These are phyloP conservation scores for Trypanosoma avium DNA, from an alignment of 208 protist species.

Conservation along the genomic window DNA sequence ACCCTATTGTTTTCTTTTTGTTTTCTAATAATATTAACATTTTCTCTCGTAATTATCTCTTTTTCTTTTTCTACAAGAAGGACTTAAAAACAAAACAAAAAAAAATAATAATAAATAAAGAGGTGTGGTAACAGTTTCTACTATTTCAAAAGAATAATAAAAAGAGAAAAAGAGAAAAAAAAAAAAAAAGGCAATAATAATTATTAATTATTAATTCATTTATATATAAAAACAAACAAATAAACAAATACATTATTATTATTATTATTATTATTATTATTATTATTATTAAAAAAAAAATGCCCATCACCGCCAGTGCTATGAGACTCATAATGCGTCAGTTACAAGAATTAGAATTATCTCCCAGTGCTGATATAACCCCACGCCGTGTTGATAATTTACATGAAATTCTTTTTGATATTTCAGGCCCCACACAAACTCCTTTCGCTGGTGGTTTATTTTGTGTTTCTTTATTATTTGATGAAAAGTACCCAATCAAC, in stretches of 20 bases:
- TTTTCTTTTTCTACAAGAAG: too few species aligned
- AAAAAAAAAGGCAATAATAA: slow-evolving; percentile 8
- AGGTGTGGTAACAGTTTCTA: too few species aligned
- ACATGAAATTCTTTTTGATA: slow-evolving; percentile 89
- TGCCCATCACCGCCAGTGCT: slow-evolving; percentile 76
- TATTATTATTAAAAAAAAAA: slow-evolving; percentile 23
- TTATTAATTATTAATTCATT: slow-evolving; percentile 9
- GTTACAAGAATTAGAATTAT: slow-evolving; percentile 65
- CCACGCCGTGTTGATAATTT: slow-evolving; percentile 89
- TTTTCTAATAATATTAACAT: background rate
- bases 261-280: slow-evolving; percentile 1
- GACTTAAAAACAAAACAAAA: slow-evolving; percentile 24
- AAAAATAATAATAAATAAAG: slow-evolving; percentile 17
- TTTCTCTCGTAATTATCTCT: too few species aligned
- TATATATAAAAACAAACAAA: slow-evolving; percentile 35
- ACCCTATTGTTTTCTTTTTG: background rate
- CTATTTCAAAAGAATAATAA: slow-evolving; percentile 23
- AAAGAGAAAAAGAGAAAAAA: slow-evolving; percentile 22
- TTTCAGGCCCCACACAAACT: slow-evolving; percentile 95
- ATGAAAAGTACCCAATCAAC: slow-evolving; percentile 92
- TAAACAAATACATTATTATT: slow-evolving; percentile 7
- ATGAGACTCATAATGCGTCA: slow-evolving; percentile 88
- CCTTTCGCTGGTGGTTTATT: slow-evolving; percentile 96
- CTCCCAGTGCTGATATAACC: slow-evolving; percentile 90
- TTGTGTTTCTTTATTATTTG: slow-evolving; percentile 89